Percentiles rank a stretch among this genome's conserved stretches.
phyloP scores from a whole-genome alignment of 2,329 filamentous ascomycete species.

The Phialophora macrospora region DNA sequence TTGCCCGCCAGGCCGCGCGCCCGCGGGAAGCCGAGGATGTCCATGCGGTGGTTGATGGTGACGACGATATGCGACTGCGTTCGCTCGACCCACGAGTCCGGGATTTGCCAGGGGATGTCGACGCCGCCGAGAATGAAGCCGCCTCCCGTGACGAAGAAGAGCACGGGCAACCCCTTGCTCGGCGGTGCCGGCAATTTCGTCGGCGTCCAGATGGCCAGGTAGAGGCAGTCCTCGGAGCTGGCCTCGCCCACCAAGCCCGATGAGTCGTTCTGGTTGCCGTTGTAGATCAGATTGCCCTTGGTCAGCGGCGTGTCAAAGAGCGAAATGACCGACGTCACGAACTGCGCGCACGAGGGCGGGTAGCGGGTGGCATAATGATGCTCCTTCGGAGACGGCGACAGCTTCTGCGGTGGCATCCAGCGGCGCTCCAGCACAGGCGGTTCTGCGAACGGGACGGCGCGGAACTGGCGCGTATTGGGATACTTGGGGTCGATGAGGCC shows the following conservation, averaged over 20 bases:
- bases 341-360: conserved; percentile 42
- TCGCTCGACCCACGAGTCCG: conserved; percentile 48
- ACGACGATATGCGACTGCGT: conserved; percentile 47
- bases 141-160: not conserved
- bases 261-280: conserved; percentile 11
- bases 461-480: conserved; percentile 47
- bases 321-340: conserved; percentile 37
- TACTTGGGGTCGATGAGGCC: conserved; percentile 44
- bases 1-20: conserved; percentile 41
- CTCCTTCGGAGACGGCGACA: conserved; percentile 18
- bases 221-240: conserved; percentile 51
- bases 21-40: conserved; percentile 45
- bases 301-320: conserved; percentile 1
- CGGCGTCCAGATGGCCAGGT: conserved; percentile 52
- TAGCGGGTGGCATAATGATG: conserved; percentile 42
- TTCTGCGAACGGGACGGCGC: conserved; percentile 47
- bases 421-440: conserved; percentile 42
- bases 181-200: conserved; percentile 34
- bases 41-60: conserved; percentile 50
- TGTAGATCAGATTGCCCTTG: conserved; percentile 13
- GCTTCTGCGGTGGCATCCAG: conserved; percentile 43
- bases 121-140: conserved; percentile 42
- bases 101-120: conserved; percentile 50
- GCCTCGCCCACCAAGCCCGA: conserved; percentile 31
- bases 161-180: conserved; percentile 37